Evolutionary conservation across 768 basidiomycete species (phyloP), one percentile per base, ranked within the genome.

Genomic region (Epithele typhae): DNA sequence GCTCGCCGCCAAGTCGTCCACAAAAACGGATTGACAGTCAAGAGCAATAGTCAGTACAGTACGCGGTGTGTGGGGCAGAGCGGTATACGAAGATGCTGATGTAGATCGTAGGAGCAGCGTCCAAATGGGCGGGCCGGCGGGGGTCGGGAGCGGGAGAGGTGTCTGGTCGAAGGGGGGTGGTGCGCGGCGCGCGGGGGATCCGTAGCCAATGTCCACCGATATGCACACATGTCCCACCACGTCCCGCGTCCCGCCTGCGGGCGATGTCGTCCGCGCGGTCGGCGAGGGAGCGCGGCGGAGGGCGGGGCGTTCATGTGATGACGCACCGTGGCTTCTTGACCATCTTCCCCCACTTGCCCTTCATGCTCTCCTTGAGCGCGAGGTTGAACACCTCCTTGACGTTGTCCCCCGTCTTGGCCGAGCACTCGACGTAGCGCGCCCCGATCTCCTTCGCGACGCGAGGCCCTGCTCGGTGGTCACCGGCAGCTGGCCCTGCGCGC

Each of bases 351-450:
- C 87, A 87, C 42, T 78, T 73, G 17, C 85, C 81, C 54, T 76
- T 84, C 81, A 97, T 77, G 60, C 91, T 91, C 72, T 97, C 92
- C 64, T 79, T 80, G 50, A 98, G 69, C 5, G 96, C 96, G 12
- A 86, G 76, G 33, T 82, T 75, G 65, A 99, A 98, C 30, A 98
- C 94, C 37, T 94, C 92, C 53, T 89, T 83, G 36, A 98, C 91
- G 39, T 92, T 92, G 14, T 69, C 71, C 4, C 93, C 91, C n/a
- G 81, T 84, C 72, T 95, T 97, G 37, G 94, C 90, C 25, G 86
- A 89, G 67, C 96, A 98, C 65, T 99, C 95, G 51, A 85, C 74
- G 64, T 98, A 99, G 64, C 81, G 78, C 15, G 93, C 93, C 21
- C 93, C 92, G 42, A 99, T 98, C 59, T 94, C 90, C 59, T 82